phyloP scores from a whole-genome alignment of 257 asterid genomes.

The Scutellaria barbata region DNA sequence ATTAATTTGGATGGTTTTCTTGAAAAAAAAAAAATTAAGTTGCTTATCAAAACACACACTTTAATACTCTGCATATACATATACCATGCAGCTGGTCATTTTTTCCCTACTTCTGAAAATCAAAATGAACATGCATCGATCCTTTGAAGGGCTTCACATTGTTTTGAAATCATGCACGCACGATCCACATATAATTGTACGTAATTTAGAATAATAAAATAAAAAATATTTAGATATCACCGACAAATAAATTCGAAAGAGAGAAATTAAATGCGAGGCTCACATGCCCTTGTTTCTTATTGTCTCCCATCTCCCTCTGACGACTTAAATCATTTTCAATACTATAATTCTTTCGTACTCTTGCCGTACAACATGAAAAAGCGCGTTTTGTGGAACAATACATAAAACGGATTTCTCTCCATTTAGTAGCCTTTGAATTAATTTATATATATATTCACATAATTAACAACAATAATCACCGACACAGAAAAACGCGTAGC shows the following conservation, averaged over 20 bases:
- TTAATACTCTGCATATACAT: no score
- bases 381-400: conserved; percentile 32
- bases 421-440: no score
- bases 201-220: background rate
- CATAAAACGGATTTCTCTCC: conserved; percentile 22
- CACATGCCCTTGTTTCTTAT: conserved; percentile 55
- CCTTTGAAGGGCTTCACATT: no score
- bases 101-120: no score
- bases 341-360: conserved; percentile 19
- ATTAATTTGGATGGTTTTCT: no score
- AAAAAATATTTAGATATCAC: conserved; percentile 31
- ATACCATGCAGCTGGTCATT: no score
- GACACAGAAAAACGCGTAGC: conserved; percentile 43
- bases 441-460: no score
- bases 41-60: no score
- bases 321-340: no score
- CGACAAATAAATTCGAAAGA: conserved; percentile 39
- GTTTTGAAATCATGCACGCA: background rate
- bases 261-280: conserved; percentile 1
- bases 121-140: no score
- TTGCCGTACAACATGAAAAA: conserved; percentile 48
- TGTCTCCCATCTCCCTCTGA: conserved; percentile 24
- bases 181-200: background rate
- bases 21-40: no score
- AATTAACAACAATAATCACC: conserved; percentile 50